Percentiles rank a stretch among this genome's conserved stretches.
Conservation (phyloP, 768 basidiomycete species). For the Rhizopogon sp. region DNA sequence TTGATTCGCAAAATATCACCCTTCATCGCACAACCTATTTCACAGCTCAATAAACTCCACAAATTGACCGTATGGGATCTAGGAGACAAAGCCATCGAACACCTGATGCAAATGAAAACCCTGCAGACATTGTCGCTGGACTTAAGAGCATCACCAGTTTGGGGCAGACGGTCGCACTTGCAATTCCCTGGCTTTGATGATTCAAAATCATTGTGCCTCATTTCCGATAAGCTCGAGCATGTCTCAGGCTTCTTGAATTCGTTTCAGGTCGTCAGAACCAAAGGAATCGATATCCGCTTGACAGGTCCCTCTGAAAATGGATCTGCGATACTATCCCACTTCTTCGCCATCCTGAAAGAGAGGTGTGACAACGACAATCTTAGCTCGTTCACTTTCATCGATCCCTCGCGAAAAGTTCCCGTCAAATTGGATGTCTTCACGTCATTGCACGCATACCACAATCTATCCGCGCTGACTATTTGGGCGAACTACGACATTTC, state of each 20-base stretch:
- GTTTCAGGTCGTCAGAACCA: background rate
- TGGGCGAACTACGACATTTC: too few relatives aligned
- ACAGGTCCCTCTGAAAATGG: background rate
- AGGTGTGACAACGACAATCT: background rate
- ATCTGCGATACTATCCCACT: background rate
- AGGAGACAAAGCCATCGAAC: background rate
- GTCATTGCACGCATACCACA: too few relatives aligned
- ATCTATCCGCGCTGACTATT: too few relatives aligned
- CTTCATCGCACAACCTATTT: too few relatives aligned
- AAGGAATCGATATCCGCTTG: background rate
- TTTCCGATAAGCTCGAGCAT: background rate
- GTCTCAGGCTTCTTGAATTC: background rate
- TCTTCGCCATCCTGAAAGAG: background rate
- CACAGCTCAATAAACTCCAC: too few relatives aligned
- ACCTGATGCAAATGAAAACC: background rate
- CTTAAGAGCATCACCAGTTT: background rate
- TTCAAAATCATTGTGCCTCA: background rate
- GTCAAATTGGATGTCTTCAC: background rate
- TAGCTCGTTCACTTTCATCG: background rate
- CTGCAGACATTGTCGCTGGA: background rate
- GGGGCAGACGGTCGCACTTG: background rate
- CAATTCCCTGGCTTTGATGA: background rate
- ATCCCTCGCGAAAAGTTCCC: background rate
- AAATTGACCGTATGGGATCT: background rate
- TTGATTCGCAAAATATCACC: too few relatives aligned